Conservation (phyloP, 805 yeast species). For the Hanseniaspora valbyensis region DNA sequence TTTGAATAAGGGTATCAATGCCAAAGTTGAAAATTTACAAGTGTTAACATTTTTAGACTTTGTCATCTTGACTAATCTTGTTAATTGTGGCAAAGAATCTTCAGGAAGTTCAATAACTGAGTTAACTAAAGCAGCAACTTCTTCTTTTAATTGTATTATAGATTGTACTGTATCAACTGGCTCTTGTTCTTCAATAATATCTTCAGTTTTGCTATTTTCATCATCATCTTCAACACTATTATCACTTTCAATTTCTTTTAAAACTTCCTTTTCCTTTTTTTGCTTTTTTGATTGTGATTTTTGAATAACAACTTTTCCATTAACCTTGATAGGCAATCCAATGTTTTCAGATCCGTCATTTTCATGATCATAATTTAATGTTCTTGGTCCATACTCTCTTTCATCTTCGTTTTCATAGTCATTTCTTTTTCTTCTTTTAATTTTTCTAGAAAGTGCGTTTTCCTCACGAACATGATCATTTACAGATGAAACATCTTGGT, state of each 20-base stretch:
- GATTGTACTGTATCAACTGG: constrained; percentile 42
- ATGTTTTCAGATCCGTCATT: constrained; percentile 37
- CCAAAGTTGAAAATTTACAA: constrained; percentile 58
- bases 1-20: constrained; percentile 76
- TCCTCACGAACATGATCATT: constrained; percentile 17
- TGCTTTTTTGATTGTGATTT: constrained; percentile 20
- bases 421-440: constrained; percentile 19
- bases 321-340: constrained; percentile 71
- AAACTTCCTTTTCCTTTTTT: constrained; percentile 17
- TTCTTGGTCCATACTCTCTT: constrained; percentile 77
- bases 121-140: constrained; percentile 71
- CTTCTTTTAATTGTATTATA: constrained; percentile 59
- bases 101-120: constrained; percentile 79
- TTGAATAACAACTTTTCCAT: constrained; percentile 56
- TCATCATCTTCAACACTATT: constrained; percentile 1
- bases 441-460: not conserved
- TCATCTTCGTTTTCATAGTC: constrained; percentile 60
- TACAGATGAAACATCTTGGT: constrained; percentile 18
- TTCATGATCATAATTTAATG: constrained; percentile 34
- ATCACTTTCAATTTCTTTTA: not conserved
- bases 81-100: constrained; percentile 55
- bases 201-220: constrained; percentile 16
- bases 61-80: constrained; percentile 61
- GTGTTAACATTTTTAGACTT: constrained; percentile 55
- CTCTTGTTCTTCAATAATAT: constrained; percentile 18